Percentiles rank a stretch among this genome's conserved stretches.
These are phyloP conservation scores for Pseudonitzschia multistriata DNA, from an alignment of 108 stramenopile genomes.

Conservation along the genomic window DNA sequence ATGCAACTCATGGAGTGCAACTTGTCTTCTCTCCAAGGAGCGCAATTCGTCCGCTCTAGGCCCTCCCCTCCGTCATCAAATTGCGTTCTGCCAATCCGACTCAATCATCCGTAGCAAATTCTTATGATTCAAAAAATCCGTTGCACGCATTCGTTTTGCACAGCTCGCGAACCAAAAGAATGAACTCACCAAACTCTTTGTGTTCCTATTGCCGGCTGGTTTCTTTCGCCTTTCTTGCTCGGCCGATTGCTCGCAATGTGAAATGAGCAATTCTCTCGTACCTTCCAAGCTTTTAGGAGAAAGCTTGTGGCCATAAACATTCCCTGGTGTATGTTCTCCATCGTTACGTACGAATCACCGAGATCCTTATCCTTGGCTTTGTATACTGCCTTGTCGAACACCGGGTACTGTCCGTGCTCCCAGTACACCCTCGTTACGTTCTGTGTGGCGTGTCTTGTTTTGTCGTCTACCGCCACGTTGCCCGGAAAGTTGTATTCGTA, in stretches of 20 bases:
- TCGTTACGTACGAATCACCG: constrained; percentile 58
- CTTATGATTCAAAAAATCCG: no score
- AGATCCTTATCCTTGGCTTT: constrained; percentile 40
- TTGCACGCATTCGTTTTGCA: no score
- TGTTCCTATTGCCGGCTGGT: constrained; percentile 79
- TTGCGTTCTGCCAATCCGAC: no score
- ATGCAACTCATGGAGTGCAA: no score
- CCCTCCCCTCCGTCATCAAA: no score
- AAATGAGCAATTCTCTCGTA: constrained; percentile 58
- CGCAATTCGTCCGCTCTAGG: no score
- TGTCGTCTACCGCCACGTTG: constrained; percentile 81
- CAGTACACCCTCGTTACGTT: constrained; percentile 86
- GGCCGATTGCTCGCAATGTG: constrained; percentile 67
- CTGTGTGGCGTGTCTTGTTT: constrained; percentile 79
- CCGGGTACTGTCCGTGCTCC: constrained; percentile 62
- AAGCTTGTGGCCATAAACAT: constrained; percentile 76
- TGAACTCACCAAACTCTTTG: constrained; percentile 78
- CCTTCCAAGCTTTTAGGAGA: constrained; percentile 74
- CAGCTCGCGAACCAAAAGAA: no score
- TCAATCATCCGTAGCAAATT: no score
- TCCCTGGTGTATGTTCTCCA: constrained; percentile 85
- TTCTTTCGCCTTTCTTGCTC: constrained; percentile 43
- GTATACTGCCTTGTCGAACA: constrained; percentile 55
- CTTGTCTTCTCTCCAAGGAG: no score
- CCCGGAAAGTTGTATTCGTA: constrained; percentile 88